Evolutionary conservation across 2,329 filamentous ascomycete genomes (phyloP), one percentile per base, ranked within the genome.

Genomic region (Apiospora saccharicola): DNA sequence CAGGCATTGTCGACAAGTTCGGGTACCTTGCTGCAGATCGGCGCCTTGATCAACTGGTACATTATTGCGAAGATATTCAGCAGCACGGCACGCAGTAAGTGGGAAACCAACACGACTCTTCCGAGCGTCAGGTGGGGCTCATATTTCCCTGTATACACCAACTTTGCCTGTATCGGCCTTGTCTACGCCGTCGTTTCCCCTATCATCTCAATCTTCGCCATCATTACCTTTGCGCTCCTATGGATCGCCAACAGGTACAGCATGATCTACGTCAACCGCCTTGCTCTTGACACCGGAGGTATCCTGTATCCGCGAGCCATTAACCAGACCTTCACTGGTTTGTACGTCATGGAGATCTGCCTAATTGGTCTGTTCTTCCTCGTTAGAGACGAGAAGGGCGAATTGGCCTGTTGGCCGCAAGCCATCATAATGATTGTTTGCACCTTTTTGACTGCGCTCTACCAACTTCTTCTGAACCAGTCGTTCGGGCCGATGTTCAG

Each of bases 181-280:
- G 92, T 98, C 51, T 99, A 98, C 82, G 94, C 91, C 51, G 89
- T 98, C 72, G 92, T 98, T 57, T 91, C 96, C 0, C 96, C 96
- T 0, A 85, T 99, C 16, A 98, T 99, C 79, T 90, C 96, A 68
- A 85, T 98, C 30, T 98, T 99, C 85, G 96, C 96, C 77, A 91
- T 98, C 77, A 90, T 98, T 80, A 98, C 96, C 0, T 98, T 98
- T 81, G 89, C 90, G 67, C 86, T 99, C 0, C 92, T 98, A 75
- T 99, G 95, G 95, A 87, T 98, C 64, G 96, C 96, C 0, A 95
- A 98, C 81, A 91, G 96, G n/a, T 98, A 98, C 83, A 96, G 96
- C 76, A 97, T 97, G 85, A 89, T 99, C 26, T 99, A 98, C 78
- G 95, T 99, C 73, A 97, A 91, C 37, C 93, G 95, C 70, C 97